Base-by-base conservation (phyloP, 495 filamentous ascomycete species). In the Chaetomidium leptoderma region DNA sequence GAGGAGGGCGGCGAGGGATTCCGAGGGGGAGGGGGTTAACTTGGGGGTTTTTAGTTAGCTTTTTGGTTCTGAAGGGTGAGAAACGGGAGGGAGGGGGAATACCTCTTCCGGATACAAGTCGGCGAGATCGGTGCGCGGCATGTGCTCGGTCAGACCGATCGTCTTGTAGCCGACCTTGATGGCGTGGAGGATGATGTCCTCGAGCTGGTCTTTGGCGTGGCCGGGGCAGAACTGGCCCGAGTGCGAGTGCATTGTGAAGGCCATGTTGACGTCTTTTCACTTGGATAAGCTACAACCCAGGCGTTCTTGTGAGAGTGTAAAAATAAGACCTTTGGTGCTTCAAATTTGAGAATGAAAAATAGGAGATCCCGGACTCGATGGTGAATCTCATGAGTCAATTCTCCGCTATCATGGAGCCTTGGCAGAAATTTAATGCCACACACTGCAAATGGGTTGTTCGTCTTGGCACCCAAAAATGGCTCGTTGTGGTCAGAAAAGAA, bases 181-280 rank as follows among this genome's bases (percentile, higher is more conserved):
- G 61, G 93, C 93, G 19, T 83, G 79, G 61, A 83, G 79, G 67
- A 97, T 78, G 55, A 97, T 82, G 60, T 90, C 85, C 67, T 96
- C 92, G 23, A 97, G 82, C 16, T 82, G 79, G 72, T 92, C 81
- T 67, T 85, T 81, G 23, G 92, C 93, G 76, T 97, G 93, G 64
- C 86, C 81, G 10, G 83, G 85, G 75, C 95, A 98, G 81, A 97
- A 97, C 72, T 97, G 89, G 49, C 93, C 95, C 46, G 92, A 97
- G 77, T 98, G 93, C 69, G 89, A 93, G 74, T 98, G 95, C 74
- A 97, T 93, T n/a, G 93, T 91, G 77, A 93, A 95, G 10, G 93
- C 91, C 93, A 98, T 98, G 40, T 23, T 53, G 33, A 27, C 26
- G 5, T 30, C 26, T 16, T 6, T 45, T n/a, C 4, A 45, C 4